Evolutionary conservation across 1,139 yeast genomes (phyloP), one percentile per base, ranked within the genome.

Genomic region (Yamadazyma triangularis): DNA sequence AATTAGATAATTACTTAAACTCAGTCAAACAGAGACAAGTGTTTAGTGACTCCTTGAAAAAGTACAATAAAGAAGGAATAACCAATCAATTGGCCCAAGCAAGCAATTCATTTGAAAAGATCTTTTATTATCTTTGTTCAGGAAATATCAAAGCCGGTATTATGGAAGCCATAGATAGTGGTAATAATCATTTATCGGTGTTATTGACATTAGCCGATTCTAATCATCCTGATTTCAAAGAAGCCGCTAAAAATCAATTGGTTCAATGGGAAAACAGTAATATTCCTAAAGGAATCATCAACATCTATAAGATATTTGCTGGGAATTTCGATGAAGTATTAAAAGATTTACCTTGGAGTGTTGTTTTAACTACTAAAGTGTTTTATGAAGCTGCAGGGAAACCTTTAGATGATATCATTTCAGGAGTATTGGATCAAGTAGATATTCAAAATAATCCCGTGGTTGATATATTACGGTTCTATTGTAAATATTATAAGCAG

Each of bases 141-240:
- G 79, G 84, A 30, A 73, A 79, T 33, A 50, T 86, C 26, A 60
- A 69, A 8, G 62, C 64, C 20, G 96, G 97, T 1, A 67, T 83
- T 7, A 62, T 64, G 23, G 40, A 61, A 2, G 88, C 96, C 0
- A 56, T 79, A 4, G 60, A 68, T 14, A 56, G 81, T 0, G 69
- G 69, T 9, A 82, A 83, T 45, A 58, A 71, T 8, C 95, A 88
- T 51, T 56, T 89, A 22, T 77, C 95, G 0, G 77, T 75, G 0
- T 48, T 86, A 16, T 56, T 89, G n/a, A 71, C 95, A 0, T 57
- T 84, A 29, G 56, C 83, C 10, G 95, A 85, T 25, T 73, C 91
- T 0, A 79, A 81, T 41, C 84, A 79, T 43, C 65, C 66, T 1
- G 62, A 68, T 1, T 78, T 83, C 2, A 64, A 70, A 34, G 47